Evolutionary conservation across 1,139 yeast genomes (phyloP), one percentile per base, ranked within the genome.

Genomic region (Hyphopichia buzzinii): DNA sequence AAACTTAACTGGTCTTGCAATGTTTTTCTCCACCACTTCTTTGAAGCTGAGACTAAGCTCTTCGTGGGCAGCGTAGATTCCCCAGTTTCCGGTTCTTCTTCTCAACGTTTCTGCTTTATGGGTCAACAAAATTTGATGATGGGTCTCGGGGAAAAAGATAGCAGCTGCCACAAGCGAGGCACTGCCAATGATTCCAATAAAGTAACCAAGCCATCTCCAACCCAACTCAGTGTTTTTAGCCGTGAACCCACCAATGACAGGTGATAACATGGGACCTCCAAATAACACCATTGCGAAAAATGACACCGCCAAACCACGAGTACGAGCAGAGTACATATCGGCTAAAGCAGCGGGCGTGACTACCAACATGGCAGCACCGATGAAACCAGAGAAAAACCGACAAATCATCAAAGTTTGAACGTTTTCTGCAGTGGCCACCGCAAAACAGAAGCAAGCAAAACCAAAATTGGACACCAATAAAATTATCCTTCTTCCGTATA

Each of bases 41-140:
- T 70, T 71, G 31, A 86, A 39, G 25, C 80, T 69, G 34, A 86
- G 64, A 37, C 73, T 72, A 38, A 81, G 74, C 48, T 81, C 84
- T 55, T 87, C 95, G 52, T 84, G 92, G 4, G 94, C 82, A 17
- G 96, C 95, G 52, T 78, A 80, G 37, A 87, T 83, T 27, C 88
- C 88, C 95, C 95, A 85, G 55, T 75, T 79, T 1, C 72, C 71
- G 3, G 74, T 68, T 52, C 74, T 53, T 52, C 78, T 67, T 55
- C 87, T 77, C 50, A 84, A 71, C 30, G 54, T 57, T 46, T 71
- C 74, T 3, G 92, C 92, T 58, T 81, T 82, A n/a, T 62, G 46
- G 19, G 73, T 79, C 42, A 84, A 59, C 36, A 84, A 67, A 45
- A 64, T 43, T 4, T 67, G 66, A 65, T 69, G 67, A 49, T 77